Base-by-base conservation (phyloP, 208 protist species). In the Leishmania braziliensis region DNA sequence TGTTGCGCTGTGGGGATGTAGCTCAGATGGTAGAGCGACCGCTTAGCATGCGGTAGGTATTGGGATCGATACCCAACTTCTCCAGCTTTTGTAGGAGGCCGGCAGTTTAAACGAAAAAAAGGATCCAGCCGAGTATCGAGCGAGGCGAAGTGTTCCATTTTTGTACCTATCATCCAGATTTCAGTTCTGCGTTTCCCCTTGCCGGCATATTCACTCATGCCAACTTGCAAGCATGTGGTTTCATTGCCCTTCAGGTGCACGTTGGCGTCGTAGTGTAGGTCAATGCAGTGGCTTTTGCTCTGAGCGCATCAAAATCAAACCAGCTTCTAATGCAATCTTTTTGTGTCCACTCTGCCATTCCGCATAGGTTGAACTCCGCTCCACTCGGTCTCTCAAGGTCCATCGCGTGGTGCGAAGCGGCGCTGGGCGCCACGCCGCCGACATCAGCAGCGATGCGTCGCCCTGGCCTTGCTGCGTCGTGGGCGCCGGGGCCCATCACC, bases 11-110 rank as follows among this genome's bases (percentile, higher is more conserved):
- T 36, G 93, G 93, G 93, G 90, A 93, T 97, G 93, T 97, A 97
- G 93, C 91, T 95, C 91, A 95, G 91, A 97, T 97, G 93, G 93
- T 97, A 97, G 93, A 97, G 93, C 93, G 92, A 91, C 88, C 93
- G 93, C 93, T 97, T 97, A 97, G 93, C 93, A 97, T 97, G 94
- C 92, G 94, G 88, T 92, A 96, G 92, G 92, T 97, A 95, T 95
- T 95, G 94, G 92, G 92, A 97, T 95, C 94, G 92, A 96, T 97
- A 95, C 94, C 94, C 94, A 95, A 95, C 94, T 97, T 92, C 90
- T 97, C 92, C 94, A 96, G 50, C n/a, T 72, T 90, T 92, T 90
- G 60, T 36, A n/a, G 60, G 60, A n/a, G 23, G 29, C 36, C 36
- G 36, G 36, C 1, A 39, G 36, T 39, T 39, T 2, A 39, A 68